Percentiles rank a stretch among this genome's conserved stretches.
Evolutionary conservation across 176 grass and related monocot species (phyloP).

Genomic region (Carex parvula): DNA sequence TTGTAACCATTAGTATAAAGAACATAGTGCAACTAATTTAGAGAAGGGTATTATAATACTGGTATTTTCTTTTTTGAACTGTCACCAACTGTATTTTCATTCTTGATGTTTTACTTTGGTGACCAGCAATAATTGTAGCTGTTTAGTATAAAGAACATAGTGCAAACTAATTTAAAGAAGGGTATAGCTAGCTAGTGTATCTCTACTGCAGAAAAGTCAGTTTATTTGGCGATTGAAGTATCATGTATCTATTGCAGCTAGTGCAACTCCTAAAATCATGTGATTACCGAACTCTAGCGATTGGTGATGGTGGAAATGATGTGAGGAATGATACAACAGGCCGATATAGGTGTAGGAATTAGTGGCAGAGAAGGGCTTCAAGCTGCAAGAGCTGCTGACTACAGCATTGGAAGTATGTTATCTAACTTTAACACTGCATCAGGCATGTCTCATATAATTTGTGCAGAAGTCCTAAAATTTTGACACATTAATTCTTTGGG

Average conservation of each 20-base stretch:
- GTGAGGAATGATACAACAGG: constrained; percentile 98
- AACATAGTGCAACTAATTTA: background rate
- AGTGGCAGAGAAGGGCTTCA: constrained; percentile 96
- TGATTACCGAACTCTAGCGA: constrained; percentile 96
- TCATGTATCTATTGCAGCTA: constrained; percentile 42
- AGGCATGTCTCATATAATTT: constrained; percentile 1
- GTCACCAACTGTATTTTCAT: background rate
- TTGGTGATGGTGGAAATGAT: constrained; percentile 98
- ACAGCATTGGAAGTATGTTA: constrained; percentile 91
- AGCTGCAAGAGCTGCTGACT: constrained; percentile 96
- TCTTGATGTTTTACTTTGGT: background rate
- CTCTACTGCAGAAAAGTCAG: background rate
- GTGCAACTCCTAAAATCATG: constrained; percentile 90
- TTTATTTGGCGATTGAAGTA: background rate
- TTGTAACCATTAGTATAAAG: background rate
- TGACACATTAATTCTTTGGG: background rate
- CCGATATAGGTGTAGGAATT: constrained; percentile 95
- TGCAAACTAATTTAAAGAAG: background rate
- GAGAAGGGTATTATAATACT: background rate
- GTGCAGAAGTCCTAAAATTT: background rate
- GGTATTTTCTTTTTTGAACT: constrained; percentile 1
- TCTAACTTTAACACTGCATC: constrained; percentile 7
- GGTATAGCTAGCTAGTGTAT: background rate
- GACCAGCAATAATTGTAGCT: background rate
- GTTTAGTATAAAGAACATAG: no score